Base-by-base conservation (phyloP, 257 asterid species). In the Solanum lignicaule region DNA sequence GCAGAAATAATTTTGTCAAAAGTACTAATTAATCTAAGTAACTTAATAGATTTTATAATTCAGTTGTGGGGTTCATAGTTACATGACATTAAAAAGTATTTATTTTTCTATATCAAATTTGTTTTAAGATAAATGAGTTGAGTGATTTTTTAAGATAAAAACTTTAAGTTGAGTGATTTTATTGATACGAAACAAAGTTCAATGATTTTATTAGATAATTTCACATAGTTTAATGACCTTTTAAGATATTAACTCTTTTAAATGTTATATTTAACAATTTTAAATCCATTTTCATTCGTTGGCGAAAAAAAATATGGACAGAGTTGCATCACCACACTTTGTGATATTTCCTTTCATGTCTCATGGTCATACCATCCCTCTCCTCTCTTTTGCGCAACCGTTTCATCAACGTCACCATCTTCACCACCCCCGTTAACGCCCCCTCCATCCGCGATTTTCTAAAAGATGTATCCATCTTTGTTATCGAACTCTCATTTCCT, bases 331-430 rank as follows among this genome's bases (percentile, higher is more conserved):
- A 14, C 91, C 94, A 48, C 98, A 94, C 90, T 95, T 96, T 65
- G 94, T 88, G 13, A 90, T 96, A 46, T 93, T 95, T 90, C 96
- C 96, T 12, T 94, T 95, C 92, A 89, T 94, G 92, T 69, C 99
- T 13, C 92, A 92, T 83, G 98, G 97, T 87, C 98, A 95, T 85
- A 94, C 91, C 86, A 93, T 93, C 84, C 98, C 98, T 16, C 93
- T 95, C 94, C 90, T 90, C 94, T 85, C 94, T 95, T 89, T 95
- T 95, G 81, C 93, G 86, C 46, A 90, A 65, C 62, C 93, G 92
- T 23, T 88, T 91, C 41, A 74, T 93, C 84, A 55, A 89, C 62
- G 93, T 95, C 71, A 94, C 98, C 21, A 58, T 95, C 76, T 20
- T 93, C 96, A 91, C 98, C 88, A 95, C 98, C 86, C 83, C 94